Percentiles rank a stretch among this genome's conserved stretches.
phyloP scores from a whole-genome alignment of 2,329 filamentous ascomycete species.

The Chrysoporthe austroafricana region DNA sequence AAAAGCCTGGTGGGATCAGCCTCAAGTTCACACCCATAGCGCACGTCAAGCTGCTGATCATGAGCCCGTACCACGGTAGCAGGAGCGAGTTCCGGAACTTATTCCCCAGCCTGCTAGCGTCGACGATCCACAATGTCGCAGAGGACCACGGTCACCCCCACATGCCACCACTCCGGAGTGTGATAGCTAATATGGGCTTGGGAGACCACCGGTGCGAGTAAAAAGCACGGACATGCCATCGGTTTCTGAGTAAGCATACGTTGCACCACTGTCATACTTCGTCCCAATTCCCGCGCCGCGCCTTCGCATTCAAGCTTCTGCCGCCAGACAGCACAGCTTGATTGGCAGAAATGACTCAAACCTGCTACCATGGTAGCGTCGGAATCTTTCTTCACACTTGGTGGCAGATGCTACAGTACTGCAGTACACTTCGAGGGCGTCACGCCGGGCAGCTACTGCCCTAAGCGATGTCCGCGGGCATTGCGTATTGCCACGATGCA shows the following conservation, averaged over 20 bases:
- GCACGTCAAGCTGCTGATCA: not conserved
- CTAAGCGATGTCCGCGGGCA: not conserved
- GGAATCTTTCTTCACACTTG: not conserved
- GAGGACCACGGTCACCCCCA: not conserved
- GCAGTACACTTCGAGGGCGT: not conserved
- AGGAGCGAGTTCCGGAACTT: not conserved
- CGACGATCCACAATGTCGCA: slow-evolving; percentile 3
- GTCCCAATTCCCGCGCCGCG: not conserved
- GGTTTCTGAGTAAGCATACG: not conserved
- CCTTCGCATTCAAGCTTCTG: not conserved
- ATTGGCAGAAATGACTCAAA: slow-evolving; percentile 12
- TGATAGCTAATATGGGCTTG: not conserved
- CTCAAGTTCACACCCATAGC: not conserved
- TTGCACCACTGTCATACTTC: not conserved
- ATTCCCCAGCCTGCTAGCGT: not conserved
- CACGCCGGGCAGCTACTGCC: not conserved
- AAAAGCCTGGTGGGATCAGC: not conserved
- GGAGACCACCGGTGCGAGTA: too few relatives aligned
- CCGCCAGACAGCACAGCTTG: not conserved
- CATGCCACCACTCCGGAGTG: not conserved
- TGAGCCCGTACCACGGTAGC: not conserved
- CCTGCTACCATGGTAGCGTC: not conserved
- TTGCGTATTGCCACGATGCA: not conserved
- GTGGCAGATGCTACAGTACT: slow-evolving; percentile 7
- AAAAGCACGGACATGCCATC: not conserved